Percentiles rank a stretch among this genome's conserved stretches.
These are phyloP conservation scores for Paraconiothyrium sp. DNA, from an alignment of 2,329 filamentous ascomycete genomes.

Conservation along the genomic window DNA sequence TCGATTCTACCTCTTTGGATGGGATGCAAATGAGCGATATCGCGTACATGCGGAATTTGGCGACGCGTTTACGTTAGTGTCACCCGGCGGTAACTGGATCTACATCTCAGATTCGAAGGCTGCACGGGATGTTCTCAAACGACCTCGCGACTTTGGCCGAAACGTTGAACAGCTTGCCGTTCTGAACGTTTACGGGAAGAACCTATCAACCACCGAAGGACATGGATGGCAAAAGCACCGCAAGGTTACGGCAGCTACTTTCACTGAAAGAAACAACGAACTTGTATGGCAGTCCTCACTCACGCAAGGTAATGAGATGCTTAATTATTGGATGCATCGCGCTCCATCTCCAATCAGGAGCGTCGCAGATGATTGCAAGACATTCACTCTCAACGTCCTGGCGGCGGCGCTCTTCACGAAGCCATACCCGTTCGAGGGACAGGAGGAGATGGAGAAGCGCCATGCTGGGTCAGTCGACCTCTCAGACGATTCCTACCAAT, in stretches of 20 bases:
- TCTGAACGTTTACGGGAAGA: slow-evolving; percentile 34
- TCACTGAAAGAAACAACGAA: slow-evolving; percentile 39
- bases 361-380: slow-evolving; percentile 20
- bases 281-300: slow-evolving; percentile 35
- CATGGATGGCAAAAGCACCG: slow-evolving; percentile 39
- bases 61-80: slow-evolving; percentile 23
- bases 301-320: slow-evolving; percentile 25
- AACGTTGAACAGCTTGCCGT: slow-evolving; percentile 30
- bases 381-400: slow-evolving; percentile 28
- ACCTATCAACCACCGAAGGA: slow-evolving; percentile 32
- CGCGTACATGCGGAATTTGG: slow-evolving; percentile 24
- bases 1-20: slow-evolving; percentile 26
- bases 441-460: slow-evolving; percentile 5
- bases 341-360: slow-evolving; percentile 13
- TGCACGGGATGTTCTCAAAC: slow-evolving; percentile 22
- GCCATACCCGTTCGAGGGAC: slow-evolving; percentile 23
- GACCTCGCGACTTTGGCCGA: slow-evolving; percentile 24
- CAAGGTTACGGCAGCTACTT: slow-evolving; percentile 32
- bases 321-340: slow-evolving; percentile 27
- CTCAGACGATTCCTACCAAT: slow-evolving; percentile 17
- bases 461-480: neutral
- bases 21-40: slow-evolving; percentile 26
- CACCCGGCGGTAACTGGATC: slow-evolving; percentile 24
- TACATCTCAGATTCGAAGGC: slow-evolving; percentile 23
- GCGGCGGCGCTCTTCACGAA: slow-evolving; percentile 25